Evolutionary conservation across 139 green algal species (phyloP), one percentile per base, ranked within the genome.

Genomic region (Pedinophyceae sp.): DNA sequence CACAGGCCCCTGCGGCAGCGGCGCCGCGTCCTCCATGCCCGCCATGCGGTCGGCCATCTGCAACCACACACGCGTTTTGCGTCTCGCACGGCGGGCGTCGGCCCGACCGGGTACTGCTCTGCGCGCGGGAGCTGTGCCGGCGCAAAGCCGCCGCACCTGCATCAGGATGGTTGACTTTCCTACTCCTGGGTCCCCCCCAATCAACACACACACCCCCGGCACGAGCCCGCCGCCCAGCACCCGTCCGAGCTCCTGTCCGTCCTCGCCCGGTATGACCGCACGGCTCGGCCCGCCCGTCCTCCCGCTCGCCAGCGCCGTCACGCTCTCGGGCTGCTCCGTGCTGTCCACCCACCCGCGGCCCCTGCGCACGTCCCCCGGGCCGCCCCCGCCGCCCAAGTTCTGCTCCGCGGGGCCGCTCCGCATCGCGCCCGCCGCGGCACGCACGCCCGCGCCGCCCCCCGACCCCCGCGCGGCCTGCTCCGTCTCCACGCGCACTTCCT

Each of bases 91-190:
- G n/a, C n/a, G n/a, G n/a, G n/a, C n/a, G n/a, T n/a, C n/a, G n/a
- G n/a, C n/a, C n/a, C n/a, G n/a, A n/a, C n/a, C n/a, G n/a, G n/a
- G n/a, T n/a, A n/a, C n/a, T n/a, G n/a, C n/a, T n/a, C n/a, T n/a
- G n/a, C n/a, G n/a, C n/a, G n/a, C n/a, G n/a, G n/a, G n/a, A n/a
- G n/a, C n/a, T n/a, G n/a, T n/a, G n/a, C n/a, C n/a, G n/a, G n/a
- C n/a, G n/a, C n/a, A n/a, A n/a, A n/a, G n/a, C n/a, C n/a, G 65
- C 7, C 59, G 59, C 28, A 94, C 66, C 72, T 97, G 88, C 43
- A 98, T 74, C 55, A 95, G 73, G 29, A 98, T 70, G 4, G 90
- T 98, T 50, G 65, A 84, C 62, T 97, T 97, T 59, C 89, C 89
- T n/a, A 96, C 81, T 1, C 90, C 90, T 18, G 90, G 90, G 28